A percentile compares a stretch with the other conserved stretches of the same genome.
phyloP scores from a whole-genome alignment of 805 yeast species.

The Torulaspora quercuum region DNA sequence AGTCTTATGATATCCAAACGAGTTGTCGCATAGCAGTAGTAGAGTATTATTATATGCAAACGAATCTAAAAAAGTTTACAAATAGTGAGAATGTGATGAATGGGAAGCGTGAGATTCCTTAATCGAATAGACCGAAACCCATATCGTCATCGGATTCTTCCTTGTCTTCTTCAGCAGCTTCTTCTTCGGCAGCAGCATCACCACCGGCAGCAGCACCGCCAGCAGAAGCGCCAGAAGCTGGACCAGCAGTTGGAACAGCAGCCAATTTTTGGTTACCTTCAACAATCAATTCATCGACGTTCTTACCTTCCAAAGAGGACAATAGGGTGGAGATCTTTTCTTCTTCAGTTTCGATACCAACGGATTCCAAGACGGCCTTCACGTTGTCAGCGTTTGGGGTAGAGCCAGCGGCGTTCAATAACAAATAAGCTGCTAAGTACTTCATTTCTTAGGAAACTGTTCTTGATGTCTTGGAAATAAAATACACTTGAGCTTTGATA shows the following conservation, averaged over 20 bases:
- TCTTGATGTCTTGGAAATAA: too few species aligned
- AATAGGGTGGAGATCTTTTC: constrained; percentile 77
- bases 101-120: constrained; percentile 43
- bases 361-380: constrained; percentile 84
- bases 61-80: constrained; percentile 1
- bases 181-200: constrained; percentile 70
- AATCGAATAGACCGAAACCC: constrained; percentile 99
- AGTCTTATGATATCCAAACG: too few species aligned
- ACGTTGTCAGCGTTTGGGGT: constrained; percentile 92
- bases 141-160: constrained; percentile 74
- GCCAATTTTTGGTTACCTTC: constrained; percentile 96
- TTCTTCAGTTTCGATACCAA: constrained; percentile 94
- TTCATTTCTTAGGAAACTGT: too few species aligned
- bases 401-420: constrained; percentile 95
- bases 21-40: too few species aligned
- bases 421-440: constrained; percentile 99
- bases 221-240: constrained; percentile 77
- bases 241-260: constrained; percentile 97
- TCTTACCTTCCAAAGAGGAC: constrained; percentile 89
- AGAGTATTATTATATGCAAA: constrained; percentile 1
- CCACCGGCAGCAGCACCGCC: constrained; percentile 69
- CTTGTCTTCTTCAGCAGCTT: constrained; percentile 63
- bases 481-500: too few species aligned
- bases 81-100: background rate
- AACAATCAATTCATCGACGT: constrained; percentile 82